A percentile compares a stretch with the other conserved stretches of the same genome.
Evolutionary conservation across 2,329 filamentous ascomycete species (phyloP).

Genomic region (Fusarium sp.): DNA sequence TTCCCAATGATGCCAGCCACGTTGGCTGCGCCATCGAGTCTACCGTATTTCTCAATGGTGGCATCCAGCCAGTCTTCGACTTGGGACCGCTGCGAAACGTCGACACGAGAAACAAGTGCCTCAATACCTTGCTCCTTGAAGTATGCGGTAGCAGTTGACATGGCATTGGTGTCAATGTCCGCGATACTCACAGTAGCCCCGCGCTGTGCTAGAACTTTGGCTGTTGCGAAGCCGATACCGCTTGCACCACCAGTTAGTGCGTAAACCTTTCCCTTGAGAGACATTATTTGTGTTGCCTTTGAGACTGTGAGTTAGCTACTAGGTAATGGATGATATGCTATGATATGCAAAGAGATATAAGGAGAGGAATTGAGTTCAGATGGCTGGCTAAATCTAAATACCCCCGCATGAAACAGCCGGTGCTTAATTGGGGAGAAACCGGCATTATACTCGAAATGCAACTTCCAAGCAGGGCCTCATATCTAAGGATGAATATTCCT

Average conservation of each 20-base stretch:
- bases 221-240: constrained; percentile 59
- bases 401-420: constrained; percentile 23
- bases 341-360: neutral
- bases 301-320: neutral
- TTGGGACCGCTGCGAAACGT: constrained; percentile 60
- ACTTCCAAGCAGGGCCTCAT: neutral
- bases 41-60: constrained; percentile 62
- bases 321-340: neutral
- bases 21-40: constrained; percentile 67
- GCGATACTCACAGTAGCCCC: constrained; percentile 56
- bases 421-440: constrained; percentile 28
- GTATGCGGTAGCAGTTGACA: constrained; percentile 49
- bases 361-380: constrained; percentile 6
- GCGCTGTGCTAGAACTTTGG: constrained; percentile 52
- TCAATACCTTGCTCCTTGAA: constrained; percentile 46
- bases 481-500: neutral
- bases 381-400: constrained; percentile 6
- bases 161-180: constrained; percentile 51
- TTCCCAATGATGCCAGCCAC: constrained; percentile 65
- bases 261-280: constrained; percentile 52
- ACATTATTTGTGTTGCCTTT: constrained; percentile 38
- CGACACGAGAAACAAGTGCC: constrained; percentile 58
- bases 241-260: constrained; percentile 59
- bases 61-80: constrained; percentile 64
- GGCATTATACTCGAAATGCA: neutral